Base-by-base conservation (phyloP, 352 stramenopile genomes). In the Phytophthora meadii region DNA sequence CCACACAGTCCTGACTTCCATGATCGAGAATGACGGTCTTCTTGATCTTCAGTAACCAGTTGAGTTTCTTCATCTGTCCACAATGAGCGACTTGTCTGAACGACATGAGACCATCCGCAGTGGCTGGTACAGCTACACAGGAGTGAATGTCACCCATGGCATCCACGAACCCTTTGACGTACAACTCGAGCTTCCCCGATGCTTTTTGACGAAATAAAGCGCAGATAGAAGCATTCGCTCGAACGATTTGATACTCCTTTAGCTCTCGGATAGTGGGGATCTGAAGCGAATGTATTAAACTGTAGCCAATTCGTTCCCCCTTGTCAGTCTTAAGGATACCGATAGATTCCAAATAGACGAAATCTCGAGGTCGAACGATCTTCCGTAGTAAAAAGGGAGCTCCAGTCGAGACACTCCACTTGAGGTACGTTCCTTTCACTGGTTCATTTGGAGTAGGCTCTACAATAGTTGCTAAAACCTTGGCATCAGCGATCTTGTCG, bases 221-320 rank as follows among this genome's bases (percentile, higher is more conserved):
- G 49, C 78, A 84, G 51, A 84, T 70, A 5, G 78, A 87, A 7
- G 74, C 63, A 48, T 82, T 82, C 15, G 54, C 77, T 2, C 77
- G 72, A 8, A 77, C 72, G 36, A 77, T 77, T 19, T 66, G 44
- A 24, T 68, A 54, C 41, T 76, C 54, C 3, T 54, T 32, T 0
- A 83, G 70, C 40, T 70, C 25, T 4, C 52, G 50, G 24, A 78
- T 80, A 19, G 60, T 58, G 8, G 70, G 68, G 32, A 84, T 84
- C n/a, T 76, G 65, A 11, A 87, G 65, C 46, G 71, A 84, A 56
- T 88, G 74, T 17, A 85, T 54, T 17, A 88, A 61, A 39, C 81
- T 72, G 63, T 70, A 88, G 47, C 76, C 76, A 39, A 85, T 69
- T 22, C 61, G 54, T 11, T 85, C 74, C 4, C 64, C 72, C 1